Conservation (phyloP, 148 eudicot species). For the Chenopodium berlandieri region DNA sequence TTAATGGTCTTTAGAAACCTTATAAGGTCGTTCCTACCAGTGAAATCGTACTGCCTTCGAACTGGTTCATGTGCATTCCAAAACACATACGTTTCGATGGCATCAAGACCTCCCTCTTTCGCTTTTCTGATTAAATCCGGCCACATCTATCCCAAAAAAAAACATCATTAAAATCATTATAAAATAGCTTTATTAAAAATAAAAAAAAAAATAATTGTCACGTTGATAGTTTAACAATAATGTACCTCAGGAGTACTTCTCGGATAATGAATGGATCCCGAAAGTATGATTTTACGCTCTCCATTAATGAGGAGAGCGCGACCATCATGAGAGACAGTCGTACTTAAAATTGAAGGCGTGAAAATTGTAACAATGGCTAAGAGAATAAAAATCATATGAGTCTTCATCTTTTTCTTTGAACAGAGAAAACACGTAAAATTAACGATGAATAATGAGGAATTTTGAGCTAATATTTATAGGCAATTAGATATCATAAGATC, state of each 20-base stretch:
- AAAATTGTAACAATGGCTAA: neutral
- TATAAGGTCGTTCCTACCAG: constrained; percentile 46
- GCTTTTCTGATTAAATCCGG: constrained; percentile 61
- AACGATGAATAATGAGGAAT: neutral
- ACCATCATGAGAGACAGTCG: constrained; percentile 45
- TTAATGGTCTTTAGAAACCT: constrained; percentile 55
- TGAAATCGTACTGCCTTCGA: constrained; percentile 57
- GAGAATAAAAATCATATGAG: neutral
- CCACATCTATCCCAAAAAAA: constrained; percentile 49
- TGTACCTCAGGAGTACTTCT: constrained; percentile 52
- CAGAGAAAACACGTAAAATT: neutral
- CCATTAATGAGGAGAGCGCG: constrained; percentile 52
- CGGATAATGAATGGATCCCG: constrained; percentile 65
- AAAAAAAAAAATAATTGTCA: too few species aligned
- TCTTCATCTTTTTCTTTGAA: neutral
- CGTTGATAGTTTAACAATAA: neutral
- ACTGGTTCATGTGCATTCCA: constrained; percentile 66
- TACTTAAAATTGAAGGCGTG: constrained; percentile 5
- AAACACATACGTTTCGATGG: constrained; percentile 57
- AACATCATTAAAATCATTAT: neutral
- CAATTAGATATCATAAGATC: too few species aligned
- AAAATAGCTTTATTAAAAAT: neutral
- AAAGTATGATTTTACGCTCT: constrained; percentile 37
- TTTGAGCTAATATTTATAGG: neutral
- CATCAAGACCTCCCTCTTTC: constrained; percentile 57